Evolutionary conservation across 768 basidiomycete species (phyloP).

Genomic region (Auricularia cornea): DNA sequence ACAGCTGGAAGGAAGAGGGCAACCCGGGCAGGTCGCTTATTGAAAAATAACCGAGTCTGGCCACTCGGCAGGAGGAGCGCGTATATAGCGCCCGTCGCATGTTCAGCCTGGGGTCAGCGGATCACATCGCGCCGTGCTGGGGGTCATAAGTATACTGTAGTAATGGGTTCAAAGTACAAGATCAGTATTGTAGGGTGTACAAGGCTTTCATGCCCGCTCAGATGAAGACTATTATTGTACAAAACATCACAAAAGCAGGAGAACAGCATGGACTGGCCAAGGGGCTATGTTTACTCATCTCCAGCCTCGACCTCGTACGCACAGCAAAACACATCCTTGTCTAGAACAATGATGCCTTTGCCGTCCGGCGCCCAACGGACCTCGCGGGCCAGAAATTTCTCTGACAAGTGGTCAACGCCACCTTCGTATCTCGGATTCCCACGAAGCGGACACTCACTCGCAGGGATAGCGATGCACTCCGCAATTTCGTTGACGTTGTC

Average conservation of each 20-base stretch:
- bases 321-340: slow-evolving; percentile 76
- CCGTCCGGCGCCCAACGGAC: slow-evolving; percentile 82
- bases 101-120: no score
- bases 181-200: no score
- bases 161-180: no score
- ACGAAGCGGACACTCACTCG: slow-evolving; percentile 44
- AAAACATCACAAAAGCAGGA: no score
- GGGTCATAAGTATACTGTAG: no score
- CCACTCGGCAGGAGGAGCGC: not conserved
- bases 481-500: slow-evolving; percentile 60
- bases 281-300: no score
- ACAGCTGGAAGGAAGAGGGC: not conserved
- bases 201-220: no score
- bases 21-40: not conserved
- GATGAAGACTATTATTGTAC: no score
- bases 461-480: slow-evolving; percentile 83
- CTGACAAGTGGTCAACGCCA: slow-evolving; percentile 28
- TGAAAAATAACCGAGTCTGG: not conserved
- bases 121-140: no score
- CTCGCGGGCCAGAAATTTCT: slow-evolving; percentile 62
- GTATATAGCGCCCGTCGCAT: not conserved
- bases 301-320: slow-evolving; percentile 67
- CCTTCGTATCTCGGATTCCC: not conserved
- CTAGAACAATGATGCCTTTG: slow-evolving; percentile 65
- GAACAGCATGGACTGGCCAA: no score